Conservation (phyloP, 2,329 filamentous ascomycete genomes). For the Exophiala aquamarina region DNA sequence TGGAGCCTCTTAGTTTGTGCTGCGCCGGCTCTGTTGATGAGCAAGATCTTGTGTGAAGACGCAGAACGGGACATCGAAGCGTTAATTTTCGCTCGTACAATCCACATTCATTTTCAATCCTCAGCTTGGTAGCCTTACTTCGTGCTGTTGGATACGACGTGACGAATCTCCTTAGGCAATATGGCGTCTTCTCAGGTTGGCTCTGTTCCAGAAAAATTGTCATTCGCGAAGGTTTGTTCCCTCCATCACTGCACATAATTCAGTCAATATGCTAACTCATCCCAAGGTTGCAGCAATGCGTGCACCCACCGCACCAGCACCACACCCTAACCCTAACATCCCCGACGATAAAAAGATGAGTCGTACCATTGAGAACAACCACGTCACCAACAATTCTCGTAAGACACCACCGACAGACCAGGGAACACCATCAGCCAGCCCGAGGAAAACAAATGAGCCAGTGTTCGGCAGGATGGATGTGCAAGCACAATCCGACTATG, state of each 20-base stretch:
- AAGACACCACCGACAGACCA: neutral
- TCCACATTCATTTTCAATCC: conserved; percentile 21
- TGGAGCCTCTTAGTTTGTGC: conserved; percentile 25
- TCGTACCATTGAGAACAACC: conserved; percentile 7
- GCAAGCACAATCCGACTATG: conserved; percentile 17
- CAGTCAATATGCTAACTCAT: conserved; percentile 29
- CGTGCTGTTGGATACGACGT: conserved; percentile 27
- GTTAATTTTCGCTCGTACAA: conserved; percentile 15
- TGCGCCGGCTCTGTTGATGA: conserved; percentile 23
- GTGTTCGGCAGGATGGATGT: conserved; percentile 7
- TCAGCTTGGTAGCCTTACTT: conserved; percentile 21
- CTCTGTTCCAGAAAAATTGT: conserved; percentile 53
- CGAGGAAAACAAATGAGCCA: conserved; percentile 3
- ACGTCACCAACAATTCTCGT: conserved; percentile 8
- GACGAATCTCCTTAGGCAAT: conserved; percentile 28
- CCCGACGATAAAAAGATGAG: conserved; percentile 27
- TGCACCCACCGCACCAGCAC: conserved; percentile 26
- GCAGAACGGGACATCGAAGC: conserved; percentile 13
- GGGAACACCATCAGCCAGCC: neutral
- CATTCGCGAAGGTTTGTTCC: conserved; percentile 71
- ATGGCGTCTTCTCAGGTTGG: conserved; percentile 31
- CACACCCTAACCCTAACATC: conserved; percentile 16
- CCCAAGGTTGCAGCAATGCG: conserved; percentile 45
- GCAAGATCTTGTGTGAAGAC: conserved; percentile 25
- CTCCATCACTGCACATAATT: conserved; percentile 10